These are phyloP conservation scores for Penicillium oxalicum DNA, from an alignment of 2,329 filamentous ascomycete species.

Conservation along the genomic window DNA sequence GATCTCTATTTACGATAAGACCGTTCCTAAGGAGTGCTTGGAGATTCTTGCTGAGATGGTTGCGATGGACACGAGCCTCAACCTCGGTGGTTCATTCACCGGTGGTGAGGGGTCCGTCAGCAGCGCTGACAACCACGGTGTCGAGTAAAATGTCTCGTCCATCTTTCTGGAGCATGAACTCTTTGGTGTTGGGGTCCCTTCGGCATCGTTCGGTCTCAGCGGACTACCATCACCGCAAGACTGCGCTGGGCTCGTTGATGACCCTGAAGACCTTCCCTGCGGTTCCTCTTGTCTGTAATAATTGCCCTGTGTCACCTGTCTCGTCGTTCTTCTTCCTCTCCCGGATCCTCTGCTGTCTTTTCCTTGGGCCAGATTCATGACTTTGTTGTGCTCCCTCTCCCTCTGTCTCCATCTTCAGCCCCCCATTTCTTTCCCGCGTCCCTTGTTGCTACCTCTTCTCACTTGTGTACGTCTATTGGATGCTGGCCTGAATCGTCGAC, in stretches of 20 bases:
- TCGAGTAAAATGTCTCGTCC: conserved; percentile 27
- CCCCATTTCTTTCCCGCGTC: conserved; percentile 15
- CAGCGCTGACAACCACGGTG: conserved; percentile 30
- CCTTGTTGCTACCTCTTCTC: conserved; percentile 13
- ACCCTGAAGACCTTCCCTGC: neutral
- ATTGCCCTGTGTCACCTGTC: neutral
- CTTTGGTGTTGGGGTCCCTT: too few species aligned
- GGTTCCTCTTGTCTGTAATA: conserved; percentile 12
- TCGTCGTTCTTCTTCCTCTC: conserved; percentile 11
- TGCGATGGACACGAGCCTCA: conserved; percentile 72
- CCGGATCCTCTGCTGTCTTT: conserved; percentile 12
- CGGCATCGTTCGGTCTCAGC: too few species aligned
- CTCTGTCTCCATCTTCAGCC: conserved; percentile 9
- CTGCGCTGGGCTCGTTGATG: conserved; percentile 2
- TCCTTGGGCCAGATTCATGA: conserved; percentile 4
- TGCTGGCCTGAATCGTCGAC: conserved; percentile 23
- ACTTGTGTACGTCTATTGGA: conserved; percentile 31
- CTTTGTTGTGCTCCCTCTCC: conserved; percentile 8
- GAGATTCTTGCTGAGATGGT: conserved; percentile 98
- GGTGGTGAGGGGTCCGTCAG: conserved; percentile 27
- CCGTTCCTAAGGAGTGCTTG: conserved; percentile 92
- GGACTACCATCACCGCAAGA: too few species aligned
- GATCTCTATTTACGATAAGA: conserved; percentile 97
- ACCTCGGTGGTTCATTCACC: conserved; percentile 48
- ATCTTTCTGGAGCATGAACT: neutral